Conservation (phyloP, 495 filamentous ascomycete species). For the Penicillium arizonense region DNA sequence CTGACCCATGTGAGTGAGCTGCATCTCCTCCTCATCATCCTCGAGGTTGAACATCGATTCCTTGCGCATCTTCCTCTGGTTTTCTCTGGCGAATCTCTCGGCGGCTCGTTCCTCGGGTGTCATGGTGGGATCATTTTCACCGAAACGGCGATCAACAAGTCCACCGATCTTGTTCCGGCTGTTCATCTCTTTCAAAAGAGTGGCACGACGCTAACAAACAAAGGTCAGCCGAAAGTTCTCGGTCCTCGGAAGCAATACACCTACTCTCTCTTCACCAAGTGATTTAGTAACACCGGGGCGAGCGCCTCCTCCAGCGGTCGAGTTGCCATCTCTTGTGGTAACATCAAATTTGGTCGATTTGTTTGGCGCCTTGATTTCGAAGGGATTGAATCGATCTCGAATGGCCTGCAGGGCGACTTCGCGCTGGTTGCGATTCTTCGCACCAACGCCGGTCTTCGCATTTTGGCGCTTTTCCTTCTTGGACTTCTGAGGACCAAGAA, state of each 20-base stretch:
- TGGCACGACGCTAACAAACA: conserved; percentile 62
- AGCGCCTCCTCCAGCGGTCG: conserved; percentile 48
- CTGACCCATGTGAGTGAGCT: conserved; percentile 82
- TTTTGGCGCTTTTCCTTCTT: conserved; percentile 85
- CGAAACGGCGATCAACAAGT: conserved; percentile 89
- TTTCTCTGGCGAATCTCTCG: conserved; percentile 84
- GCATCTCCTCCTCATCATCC: conserved; percentile 66
- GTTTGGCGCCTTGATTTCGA: conserved; percentile 77
- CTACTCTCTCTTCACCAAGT: conserved; percentile 79
- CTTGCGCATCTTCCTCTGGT: conserved; percentile 68
- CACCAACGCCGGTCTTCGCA: conserved; percentile 58
- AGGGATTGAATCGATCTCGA: conserved; percentile 94
- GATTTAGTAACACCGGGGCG: conserved; percentile 83
- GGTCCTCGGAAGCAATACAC: conserved; percentile 21
- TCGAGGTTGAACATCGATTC: conserved; percentile 86
- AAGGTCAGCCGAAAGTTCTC: background rate
- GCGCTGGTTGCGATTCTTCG: conserved; percentile 67
- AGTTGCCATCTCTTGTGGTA: conserved; percentile 54
- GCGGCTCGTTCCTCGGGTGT: conserved; percentile 90
- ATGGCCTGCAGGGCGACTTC: conserved; percentile 75
- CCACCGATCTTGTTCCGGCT: conserved; percentile 85
- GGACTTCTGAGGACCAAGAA: conserved; percentile 83
- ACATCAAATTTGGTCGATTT: conserved; percentile 74
- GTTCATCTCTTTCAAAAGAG: conserved; percentile 82
- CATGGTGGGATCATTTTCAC: conserved; percentile 93